These are phyloP conservation scores for Termitomyces sp. DNA, from an alignment of 768 basidiomycete genomes.

Conservation along the genomic window DNA sequence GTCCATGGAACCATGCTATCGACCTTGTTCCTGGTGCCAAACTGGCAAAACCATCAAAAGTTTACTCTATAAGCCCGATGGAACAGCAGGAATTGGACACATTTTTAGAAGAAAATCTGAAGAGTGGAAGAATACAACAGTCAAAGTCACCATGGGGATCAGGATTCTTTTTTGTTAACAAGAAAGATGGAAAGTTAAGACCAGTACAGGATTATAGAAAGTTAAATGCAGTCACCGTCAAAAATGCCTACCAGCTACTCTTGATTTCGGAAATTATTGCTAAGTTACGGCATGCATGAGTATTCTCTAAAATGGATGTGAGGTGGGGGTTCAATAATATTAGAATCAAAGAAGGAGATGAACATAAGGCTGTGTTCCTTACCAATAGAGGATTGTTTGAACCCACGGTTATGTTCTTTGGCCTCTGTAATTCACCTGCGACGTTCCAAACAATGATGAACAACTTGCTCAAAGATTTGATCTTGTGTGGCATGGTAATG, in stretches of 20 bases:
- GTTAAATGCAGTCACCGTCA: constrained; percentile 28
- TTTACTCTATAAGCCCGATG: constrained; percentile 29
- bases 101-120: constrained; percentile 26
- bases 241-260: constrained; percentile 28
- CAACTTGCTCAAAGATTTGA: constrained; percentile 27
- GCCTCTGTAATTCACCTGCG: constrained; percentile 28
- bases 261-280: constrained; percentile 25
- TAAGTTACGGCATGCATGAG: constrained; percentile 17
- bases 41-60: constrained; percentile 23
- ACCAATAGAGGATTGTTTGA: constrained; percentile 32
- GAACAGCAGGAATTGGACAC: constrained; percentile 26
- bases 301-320: constrained; percentile 37
- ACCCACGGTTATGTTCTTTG: constrained; percentile 36
- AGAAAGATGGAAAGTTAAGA: constrained; percentile 20
- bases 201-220: constrained; percentile 28
- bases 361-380: constrained; percentile 38
- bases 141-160: constrained; percentile 20
- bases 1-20: constrained; percentile 34
- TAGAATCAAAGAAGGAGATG: constrained; percentile 32
- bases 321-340: constrained; percentile 34
- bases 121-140: constrained; percentile 18
- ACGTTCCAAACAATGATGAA: constrained; percentile 33
- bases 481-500: constrained; percentile 21
- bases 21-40: constrained; percentile 25
- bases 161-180: constrained; percentile 23